These are phyloP conservation scores for Ustanciosporium gigantosporum DNA, from an alignment of 1,284 basidiomycete species.

Conservation along the genomic window DNA sequence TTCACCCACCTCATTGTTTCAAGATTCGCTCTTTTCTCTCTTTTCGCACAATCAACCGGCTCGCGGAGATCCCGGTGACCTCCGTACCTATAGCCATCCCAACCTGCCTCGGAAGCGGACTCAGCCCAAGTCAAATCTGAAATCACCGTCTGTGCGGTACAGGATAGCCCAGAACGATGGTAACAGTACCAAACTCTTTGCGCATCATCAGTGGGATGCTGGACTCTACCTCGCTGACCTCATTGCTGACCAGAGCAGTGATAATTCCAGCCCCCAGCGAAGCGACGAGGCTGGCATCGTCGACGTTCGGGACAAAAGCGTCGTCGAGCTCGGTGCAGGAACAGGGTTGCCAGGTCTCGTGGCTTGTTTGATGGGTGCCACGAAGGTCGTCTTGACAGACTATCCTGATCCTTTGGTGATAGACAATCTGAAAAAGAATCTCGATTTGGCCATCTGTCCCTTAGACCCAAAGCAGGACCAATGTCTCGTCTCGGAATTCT, in stretches of 20 bases:
- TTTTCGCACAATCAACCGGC: conserved; percentile 53
- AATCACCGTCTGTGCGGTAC: conserved; percentile 22
- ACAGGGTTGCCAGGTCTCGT: conserved; percentile 50
- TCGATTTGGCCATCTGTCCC: conserved; percentile 12
- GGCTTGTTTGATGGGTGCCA: conserved; percentile 33
- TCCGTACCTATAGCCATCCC: conserved; percentile 24
- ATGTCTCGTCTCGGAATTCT: no score
- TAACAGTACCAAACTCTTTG: conserved; percentile 50
- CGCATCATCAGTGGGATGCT: conserved; percentile 58
- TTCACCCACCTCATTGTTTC: conserved; percentile 41
- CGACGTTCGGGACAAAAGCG: conserved; percentile 29
- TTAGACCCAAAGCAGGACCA: no score
- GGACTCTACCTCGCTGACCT: conserved; percentile 48
- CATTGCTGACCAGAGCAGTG: conserved; percentile 20
- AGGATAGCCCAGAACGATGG: conserved; percentile 38
- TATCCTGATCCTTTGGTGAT: conserved; percentile 39
- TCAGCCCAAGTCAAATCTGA: not conserved
- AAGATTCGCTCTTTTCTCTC: conserved; percentile 50
- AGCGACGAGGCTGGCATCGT: conserved; percentile 4
- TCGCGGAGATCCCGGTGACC: conserved; percentile 49
- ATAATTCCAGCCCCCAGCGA: conserved; percentile 1
- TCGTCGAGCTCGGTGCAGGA: conserved; percentile 53
- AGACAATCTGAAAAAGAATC: conserved; percentile 15
- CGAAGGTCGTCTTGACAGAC: conserved; percentile 34
- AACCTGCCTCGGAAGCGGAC: conserved; percentile 29